These are phyloP conservation scores for Polygonum aviculare DNA, from an alignment of 148 eudicot species.

Conservation along the genomic window DNA sequence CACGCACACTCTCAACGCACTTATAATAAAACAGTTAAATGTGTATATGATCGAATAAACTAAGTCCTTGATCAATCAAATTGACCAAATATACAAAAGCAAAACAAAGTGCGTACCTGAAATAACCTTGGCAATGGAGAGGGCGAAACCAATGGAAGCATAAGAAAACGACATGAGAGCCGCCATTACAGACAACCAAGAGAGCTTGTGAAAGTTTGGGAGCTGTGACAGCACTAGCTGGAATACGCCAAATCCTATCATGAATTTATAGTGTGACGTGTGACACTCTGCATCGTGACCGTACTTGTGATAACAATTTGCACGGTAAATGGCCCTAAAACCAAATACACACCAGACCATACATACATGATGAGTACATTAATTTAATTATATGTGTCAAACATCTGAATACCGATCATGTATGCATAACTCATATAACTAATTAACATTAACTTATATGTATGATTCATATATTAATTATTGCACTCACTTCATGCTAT, in stretches of 20 bases:
- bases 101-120: not conserved
- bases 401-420: no score
- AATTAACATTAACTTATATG: no score
- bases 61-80: no score
- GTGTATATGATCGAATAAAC: no score
- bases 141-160: constrained; percentile 23
- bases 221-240: constrained; percentile 23
- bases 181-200: constrained; percentile 23
- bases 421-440: no score
- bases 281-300: constrained; percentile 6
- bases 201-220: constrained; percentile 24
- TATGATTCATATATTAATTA: not conserved
- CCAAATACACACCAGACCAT: no score
- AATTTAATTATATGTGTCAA: no score
- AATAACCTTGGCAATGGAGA: constrained; percentile 15
- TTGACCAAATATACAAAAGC: no score
- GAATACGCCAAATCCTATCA: constrained; percentile 14
- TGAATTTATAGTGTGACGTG: not conserved
- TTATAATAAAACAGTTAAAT: no score
- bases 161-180: constrained; percentile 34
- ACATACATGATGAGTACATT: no score
- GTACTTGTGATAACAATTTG: constrained; percentile 21
- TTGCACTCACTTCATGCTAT: constrained; percentile 72
- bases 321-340: not conserved
- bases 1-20: no score